Conservation (phyloP, 306 rosid genomes). For the Acacia acuminata region DNA sequence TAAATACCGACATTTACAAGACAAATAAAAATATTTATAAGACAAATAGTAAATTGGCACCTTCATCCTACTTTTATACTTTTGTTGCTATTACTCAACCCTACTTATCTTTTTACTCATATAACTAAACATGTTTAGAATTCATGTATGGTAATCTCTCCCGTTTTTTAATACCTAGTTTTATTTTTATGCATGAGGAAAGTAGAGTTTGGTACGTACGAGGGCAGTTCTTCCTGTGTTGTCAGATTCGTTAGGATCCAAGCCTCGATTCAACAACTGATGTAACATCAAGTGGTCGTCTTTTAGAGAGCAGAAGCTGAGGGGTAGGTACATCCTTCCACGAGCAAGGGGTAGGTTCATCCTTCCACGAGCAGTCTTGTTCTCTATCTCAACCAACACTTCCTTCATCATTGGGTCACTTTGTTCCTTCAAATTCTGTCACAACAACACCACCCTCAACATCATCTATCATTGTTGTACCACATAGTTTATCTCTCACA, state of each 20-base stretch:
- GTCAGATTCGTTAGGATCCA: constrained; percentile 83
- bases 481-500: background rate
- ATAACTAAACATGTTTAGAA: background rate
- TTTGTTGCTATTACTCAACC: too few species aligned
- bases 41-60: too few species aligned
- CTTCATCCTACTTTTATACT: too few species aligned
- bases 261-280: constrained; percentile 69
- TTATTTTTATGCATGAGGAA: too few species aligned
- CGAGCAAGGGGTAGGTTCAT: constrained; percentile 72
- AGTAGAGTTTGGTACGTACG: constrained; percentile 39
- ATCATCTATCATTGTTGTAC: background rate
- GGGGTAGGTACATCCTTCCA: too few species aligned
- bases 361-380: constrained; percentile 87
- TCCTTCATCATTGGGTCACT: constrained; percentile 81
- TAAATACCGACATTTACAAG: too few species aligned
- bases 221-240: constrained; percentile 78
- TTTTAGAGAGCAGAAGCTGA: constrained; percentile 69
- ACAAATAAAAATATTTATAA: too few species aligned
- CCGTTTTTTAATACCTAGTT: too few species aligned
- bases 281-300: constrained; percentile 84
- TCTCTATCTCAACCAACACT: constrained; percentile 80
- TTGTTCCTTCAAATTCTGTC: constrained; percentile 68
- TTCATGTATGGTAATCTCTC: background rate
- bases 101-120: background rate
- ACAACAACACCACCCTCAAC: background rate